Conservation (phyloP, 2,329 filamentous ascomycete species). For the Magnaporthiopsis poae region DNA sequence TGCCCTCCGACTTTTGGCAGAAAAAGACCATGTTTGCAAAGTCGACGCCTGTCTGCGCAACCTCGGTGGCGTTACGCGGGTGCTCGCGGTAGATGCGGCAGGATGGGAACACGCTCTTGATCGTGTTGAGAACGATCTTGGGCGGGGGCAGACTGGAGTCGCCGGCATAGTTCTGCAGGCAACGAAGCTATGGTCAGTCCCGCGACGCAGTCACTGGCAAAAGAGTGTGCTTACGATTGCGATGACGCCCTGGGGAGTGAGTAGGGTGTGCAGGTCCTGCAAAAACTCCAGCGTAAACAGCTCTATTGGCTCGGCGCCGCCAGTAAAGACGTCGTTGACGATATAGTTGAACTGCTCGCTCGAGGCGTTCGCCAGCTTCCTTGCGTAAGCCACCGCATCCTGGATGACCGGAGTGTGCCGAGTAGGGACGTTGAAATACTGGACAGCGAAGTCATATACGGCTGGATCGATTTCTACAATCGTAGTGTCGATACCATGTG, state of each 20-base stretch:
- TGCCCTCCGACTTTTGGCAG: conserved; percentile 56
- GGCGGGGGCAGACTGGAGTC: conserved; percentile 71
- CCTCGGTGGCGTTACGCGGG: conserved; percentile 34
- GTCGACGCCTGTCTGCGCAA: conserved; percentile 43
- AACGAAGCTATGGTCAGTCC: background rate
- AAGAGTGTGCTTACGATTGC: conserved; percentile 62
- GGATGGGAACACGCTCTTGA: conserved; percentile 70
- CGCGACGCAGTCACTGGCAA: background rate
- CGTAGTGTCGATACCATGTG: conserved; percentile 83
- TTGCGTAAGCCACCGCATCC: conserved; percentile 67
- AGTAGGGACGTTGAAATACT: conserved; percentile 60
- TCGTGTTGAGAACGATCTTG: conserved; percentile 70
- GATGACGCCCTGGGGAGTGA: conserved; percentile 71
- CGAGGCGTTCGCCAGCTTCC: conserved; percentile 31
- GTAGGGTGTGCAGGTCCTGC: conserved; percentile 54
- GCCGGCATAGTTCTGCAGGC: conserved; percentile 76
- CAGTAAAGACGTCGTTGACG: conserved; percentile 94
- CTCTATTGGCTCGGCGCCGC: conserved; percentile 78
- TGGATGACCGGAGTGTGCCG: conserved; percentile 65
- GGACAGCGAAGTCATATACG: conserved; percentile 70
- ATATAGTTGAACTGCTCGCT: conserved; percentile 71
- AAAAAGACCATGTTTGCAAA: conserved; percentile 97
- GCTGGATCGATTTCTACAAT: conserved; percentile 90
- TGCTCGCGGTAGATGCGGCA: conserved; percentile 86
- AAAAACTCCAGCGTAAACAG: conserved; percentile 86